Conservation (phyloP, 2,329 filamentous ascomycete species). For the Colletotrichum spaethianum region DNA sequence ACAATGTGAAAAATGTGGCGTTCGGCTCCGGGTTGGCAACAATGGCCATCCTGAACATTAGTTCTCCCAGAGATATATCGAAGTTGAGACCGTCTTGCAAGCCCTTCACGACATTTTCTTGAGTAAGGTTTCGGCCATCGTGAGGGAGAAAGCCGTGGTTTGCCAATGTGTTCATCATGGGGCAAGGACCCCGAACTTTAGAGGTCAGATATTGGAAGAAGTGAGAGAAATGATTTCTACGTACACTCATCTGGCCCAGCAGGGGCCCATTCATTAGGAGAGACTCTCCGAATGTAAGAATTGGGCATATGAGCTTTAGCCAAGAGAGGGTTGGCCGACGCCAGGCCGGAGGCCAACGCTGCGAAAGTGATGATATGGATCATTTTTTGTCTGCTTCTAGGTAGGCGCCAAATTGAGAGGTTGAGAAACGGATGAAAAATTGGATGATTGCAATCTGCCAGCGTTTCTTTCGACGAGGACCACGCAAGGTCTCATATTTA, state of each 20-base stretch:
- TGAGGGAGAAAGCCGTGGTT: constrained; percentile 65
- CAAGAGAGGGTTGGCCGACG: constrained; percentile 4
- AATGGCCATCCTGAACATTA: constrained; percentile 61
- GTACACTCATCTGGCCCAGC: constrained; percentile 26
- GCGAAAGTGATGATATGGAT: constrained; percentile 2
- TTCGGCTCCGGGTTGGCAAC: constrained; percentile 59
- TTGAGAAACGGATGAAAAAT: constrained; percentile 10
- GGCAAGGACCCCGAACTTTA: constrained; percentile 60
- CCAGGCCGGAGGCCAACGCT: constrained; percentile 1
- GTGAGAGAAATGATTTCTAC: neutral
- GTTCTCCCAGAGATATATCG: constrained; percentile 51
- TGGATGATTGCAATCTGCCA: constrained; percentile 1
- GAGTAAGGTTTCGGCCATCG: constrained; percentile 59
- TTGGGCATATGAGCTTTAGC: constrained; percentile 11
- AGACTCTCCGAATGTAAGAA: constrained; percentile 4
- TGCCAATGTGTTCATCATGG: constrained; percentile 66
- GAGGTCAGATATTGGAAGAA: neutral
- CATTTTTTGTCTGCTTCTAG: constrained; percentile 22
- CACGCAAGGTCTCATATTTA: constrained; percentile 14
- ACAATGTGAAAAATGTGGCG: constrained; percentile 58
- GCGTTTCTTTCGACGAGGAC: neutral
- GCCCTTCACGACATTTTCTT: constrained; percentile 53
- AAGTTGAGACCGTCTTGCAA: constrained; percentile 60
- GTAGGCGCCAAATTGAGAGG: neutral
- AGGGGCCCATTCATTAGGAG: constrained; percentile 15